These are phyloP conservation scores for Exophiala phaeomuriformis DNA, from an alignment of 2,329 filamentous ascomycete genomes.

Conservation along the genomic window DNA sequence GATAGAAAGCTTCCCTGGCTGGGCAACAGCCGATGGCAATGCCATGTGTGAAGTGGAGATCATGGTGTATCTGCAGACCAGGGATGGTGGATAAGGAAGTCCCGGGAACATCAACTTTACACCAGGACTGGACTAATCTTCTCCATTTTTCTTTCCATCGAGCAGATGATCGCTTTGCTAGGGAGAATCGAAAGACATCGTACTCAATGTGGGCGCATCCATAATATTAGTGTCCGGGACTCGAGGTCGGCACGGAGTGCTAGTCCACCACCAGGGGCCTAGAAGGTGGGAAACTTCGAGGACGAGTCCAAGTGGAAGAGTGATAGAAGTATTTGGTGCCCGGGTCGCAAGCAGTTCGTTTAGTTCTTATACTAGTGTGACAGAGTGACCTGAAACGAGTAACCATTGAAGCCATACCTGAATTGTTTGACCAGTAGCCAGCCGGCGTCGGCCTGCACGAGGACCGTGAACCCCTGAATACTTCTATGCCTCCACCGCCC, in stretches of 20 bases:
- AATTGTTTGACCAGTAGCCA: not conserved
- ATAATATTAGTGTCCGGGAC: not conserved
- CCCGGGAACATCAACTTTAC: too few species aligned
- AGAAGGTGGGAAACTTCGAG: too few species aligned
- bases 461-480: conserved; percentile 12
- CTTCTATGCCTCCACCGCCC: too few species aligned
- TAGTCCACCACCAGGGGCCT: too few species aligned
- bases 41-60: conserved; percentile 15
- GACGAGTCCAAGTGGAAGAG: too few species aligned
- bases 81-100: not conserved
- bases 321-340: not conserved
- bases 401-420: not conserved
- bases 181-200: not conserved
- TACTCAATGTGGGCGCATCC: not conserved
- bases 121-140: not conserved
- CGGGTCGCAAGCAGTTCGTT: not conserved
- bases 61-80: conserved; percentile 11
- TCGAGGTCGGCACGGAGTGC: not conserved
- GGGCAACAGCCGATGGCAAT: conserved; percentile 9
- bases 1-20: conserved; percentile 17
- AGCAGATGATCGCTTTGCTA: too few species aligned
- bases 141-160: too few species aligned
- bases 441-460: not conserved
- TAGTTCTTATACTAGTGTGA: conserved; percentile 12
- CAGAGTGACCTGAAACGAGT: conserved; percentile 15